A percentile compares a stretch with the other conserved stretches of the same genome.
Evolutionary conservation across 1,139 yeast genomes (phyloP).

Genomic region (Diutina ranongensis): DNA sequence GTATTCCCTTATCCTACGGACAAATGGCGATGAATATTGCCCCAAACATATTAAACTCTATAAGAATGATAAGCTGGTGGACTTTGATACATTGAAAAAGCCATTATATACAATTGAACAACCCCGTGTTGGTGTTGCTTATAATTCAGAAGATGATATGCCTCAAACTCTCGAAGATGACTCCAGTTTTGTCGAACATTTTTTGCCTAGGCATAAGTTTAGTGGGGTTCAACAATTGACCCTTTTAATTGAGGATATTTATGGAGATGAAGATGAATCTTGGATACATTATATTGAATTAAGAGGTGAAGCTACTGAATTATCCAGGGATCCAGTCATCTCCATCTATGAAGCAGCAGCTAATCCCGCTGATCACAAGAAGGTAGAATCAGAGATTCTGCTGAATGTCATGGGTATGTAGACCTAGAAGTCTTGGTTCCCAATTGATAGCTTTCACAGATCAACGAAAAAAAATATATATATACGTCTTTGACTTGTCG

Average conservation of each 20-base stretch:
- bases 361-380: conserved; percentile 81
- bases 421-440: no score
- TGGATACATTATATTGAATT: conserved; percentile 64
- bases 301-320: conserved; percentile 64
- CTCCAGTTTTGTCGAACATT: conserved; percentile 68
- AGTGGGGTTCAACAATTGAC: conserved; percentile 62
- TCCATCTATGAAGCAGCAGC: conserved; percentile 85
- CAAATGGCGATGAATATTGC: conserved; percentile 51
- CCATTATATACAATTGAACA: conserved; percentile 48
- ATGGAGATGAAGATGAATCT: conserved; percentile 36
- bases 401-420: not conserved
- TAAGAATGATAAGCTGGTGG: conserved; percentile 59
- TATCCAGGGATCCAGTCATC: conserved; percentile 56
- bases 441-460: no score
- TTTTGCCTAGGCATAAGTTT: conserved; percentile 63
- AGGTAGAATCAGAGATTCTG: conserved; percentile 12
- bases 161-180: conserved; percentile 25
- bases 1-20: conserved; percentile 59
- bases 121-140: conserved; percentile 45
- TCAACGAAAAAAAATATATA: no score
- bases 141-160: conserved; percentile 23
- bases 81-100: conserved; percentile 50
- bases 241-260: conserved; percentile 52
- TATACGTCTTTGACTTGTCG: no score
- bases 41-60: conserved; percentile 61